These are phyloP conservation scores for Echinosophora koreensis DNA, from an alignment of 306 rosid species.

Conservation along the genomic window DNA sequence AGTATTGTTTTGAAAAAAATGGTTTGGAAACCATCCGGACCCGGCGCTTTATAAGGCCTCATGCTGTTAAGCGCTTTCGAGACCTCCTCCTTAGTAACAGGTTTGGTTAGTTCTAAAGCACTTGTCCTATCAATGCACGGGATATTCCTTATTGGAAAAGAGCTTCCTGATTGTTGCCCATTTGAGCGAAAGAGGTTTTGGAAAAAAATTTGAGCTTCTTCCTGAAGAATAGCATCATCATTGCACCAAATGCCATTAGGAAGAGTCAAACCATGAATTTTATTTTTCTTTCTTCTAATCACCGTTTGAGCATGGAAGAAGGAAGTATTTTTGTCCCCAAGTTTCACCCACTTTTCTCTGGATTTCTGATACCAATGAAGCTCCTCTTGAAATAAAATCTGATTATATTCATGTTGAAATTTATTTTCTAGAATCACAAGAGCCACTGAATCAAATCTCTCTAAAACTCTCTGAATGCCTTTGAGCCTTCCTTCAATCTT, in stretches of 20 bases:
- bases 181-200: neutral
- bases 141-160: no score
- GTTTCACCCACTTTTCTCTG: neutral
- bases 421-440: neutral
- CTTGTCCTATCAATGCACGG: no score
- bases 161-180: no score
- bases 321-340: neutral
- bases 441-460: neutral
- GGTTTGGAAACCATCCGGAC: neutral
- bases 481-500: neutral
- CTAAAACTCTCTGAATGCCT: neutral
- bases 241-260: neutral
- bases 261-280: neutral
- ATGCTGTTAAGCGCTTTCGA: neutral
- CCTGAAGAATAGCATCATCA: neutral
- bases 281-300: no score
- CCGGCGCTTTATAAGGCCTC: neutral
- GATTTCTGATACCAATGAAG: neutral
- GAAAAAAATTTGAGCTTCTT: neutral
- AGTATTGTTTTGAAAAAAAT: neutral
- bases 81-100: no score
- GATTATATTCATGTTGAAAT: neutral
- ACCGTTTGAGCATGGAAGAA: neutral
- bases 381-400: neutral
- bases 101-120: no score